These are phyloP conservation scores for Eruca vesicaria DNA, from an alignment of 441 rosid species.

Conservation along the genomic window DNA sequence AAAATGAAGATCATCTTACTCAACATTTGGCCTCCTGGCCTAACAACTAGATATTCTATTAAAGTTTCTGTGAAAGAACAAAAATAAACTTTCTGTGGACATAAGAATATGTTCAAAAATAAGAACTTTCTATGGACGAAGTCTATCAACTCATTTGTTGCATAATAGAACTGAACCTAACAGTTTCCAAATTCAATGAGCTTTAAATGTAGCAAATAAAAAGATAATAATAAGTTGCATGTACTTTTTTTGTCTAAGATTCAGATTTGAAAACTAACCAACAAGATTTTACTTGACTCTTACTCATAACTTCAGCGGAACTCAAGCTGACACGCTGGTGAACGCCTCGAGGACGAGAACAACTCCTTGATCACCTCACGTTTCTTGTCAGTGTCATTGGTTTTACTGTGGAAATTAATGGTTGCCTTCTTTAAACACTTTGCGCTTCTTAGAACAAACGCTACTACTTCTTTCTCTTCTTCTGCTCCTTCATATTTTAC, in stretches of 20 bases:
- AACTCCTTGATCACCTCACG: not conserved
- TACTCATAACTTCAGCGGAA: not conserved
- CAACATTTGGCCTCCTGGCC: not conserved
- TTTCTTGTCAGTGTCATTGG: not conserved
- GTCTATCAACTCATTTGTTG: not conserved
- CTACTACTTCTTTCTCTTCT: constrained; percentile 2
- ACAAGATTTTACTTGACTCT: not conserved
- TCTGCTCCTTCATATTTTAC: not conserved
- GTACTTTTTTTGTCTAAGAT: not conserved
- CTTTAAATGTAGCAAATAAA: not conserved
- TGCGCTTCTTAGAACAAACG: constrained; percentile 3
- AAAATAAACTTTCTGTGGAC: not conserved
- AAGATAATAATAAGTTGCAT: not conserved
- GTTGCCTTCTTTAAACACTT: constrained; percentile 9
- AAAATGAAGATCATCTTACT: not conserved
- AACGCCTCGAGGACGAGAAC: not conserved
- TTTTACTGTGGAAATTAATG: not conserved
- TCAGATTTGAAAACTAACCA: not conserved
- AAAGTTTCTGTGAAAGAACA: not conserved
- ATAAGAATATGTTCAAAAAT: no score
- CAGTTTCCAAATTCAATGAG: not conserved
- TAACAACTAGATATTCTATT: not conserved
- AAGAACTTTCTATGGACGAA: not conserved
- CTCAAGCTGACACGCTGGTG: not conserved
- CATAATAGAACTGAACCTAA: not conserved